These are phyloP conservation scores for Geranium rotundifolium DNA, from an alignment of 345 rosid genomes.

Conservation along the genomic window DNA sequence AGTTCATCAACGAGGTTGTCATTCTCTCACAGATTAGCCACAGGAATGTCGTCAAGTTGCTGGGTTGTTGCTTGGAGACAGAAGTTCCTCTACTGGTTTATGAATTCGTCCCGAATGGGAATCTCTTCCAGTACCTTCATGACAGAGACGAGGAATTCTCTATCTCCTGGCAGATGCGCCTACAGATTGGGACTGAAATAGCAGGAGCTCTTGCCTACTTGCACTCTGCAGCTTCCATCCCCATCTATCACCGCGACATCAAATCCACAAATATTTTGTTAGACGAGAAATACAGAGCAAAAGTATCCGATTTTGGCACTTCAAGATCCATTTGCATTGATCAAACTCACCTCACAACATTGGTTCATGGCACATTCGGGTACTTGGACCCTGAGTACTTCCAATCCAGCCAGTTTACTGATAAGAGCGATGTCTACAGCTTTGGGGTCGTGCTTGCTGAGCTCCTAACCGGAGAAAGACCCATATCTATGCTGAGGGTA, in stretches of 20 bases:
- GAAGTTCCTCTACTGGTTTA: too few relatives aligned
- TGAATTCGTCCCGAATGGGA: too few relatives aligned
- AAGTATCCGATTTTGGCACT: constrained; percentile 8
- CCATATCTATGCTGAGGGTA: background rate
- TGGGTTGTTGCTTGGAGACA: too few relatives aligned
- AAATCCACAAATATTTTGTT: constrained; percentile 6
- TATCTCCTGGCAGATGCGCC: background rate
- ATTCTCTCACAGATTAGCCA: constrained; percentile 13
- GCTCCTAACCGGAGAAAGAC: constrained; percentile 3
- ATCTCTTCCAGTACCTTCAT: constrained; percentile 8
- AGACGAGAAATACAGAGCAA: constrained; percentile 2
- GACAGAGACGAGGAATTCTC: background rate
- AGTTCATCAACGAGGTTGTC: constrained; percentile 15
- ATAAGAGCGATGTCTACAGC: constrained; percentile 8
- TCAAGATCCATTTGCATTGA: constrained; percentile 1
- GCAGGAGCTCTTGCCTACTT: constrained; percentile 10
- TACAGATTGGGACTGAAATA: constrained; percentile 10
- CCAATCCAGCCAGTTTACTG: too few relatives aligned
- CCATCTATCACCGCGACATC: constrained; percentile 4
- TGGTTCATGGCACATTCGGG: constrained; percentile 6
- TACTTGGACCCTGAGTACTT: constrained; percentile 5
- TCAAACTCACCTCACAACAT: constrained; percentile 5
- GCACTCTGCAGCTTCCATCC: too few relatives aligned
- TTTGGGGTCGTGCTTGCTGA: constrained; percentile 8
- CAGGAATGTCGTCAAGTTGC: constrained; percentile 11